A percentile compares a stretch with the other conserved stretches of the same genome.
These are phyloP conservation scores for Mortierella sp. DNA, from an alignment of 371 early-diverging fungal species.

Conservation along the genomic window DNA sequence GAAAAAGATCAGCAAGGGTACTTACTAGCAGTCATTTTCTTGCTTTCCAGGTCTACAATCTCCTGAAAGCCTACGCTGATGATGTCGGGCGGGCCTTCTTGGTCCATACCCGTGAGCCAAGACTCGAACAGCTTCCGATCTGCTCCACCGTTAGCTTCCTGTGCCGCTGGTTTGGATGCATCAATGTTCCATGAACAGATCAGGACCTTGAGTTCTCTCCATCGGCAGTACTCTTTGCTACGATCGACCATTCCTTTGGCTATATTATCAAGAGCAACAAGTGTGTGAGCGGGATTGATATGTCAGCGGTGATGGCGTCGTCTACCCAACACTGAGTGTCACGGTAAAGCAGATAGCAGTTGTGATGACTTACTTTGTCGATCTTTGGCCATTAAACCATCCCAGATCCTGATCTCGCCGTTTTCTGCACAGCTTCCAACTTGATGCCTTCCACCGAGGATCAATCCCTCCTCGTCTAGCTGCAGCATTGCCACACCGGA, in stretches of 20 bases:
- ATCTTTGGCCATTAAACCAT: conserved; percentile 74
- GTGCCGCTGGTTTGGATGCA: conserved; percentile 70
- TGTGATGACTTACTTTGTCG: conserved; percentile 64
- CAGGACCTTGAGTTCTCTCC: conserved; percentile 67
- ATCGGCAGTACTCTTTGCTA: conserved; percentile 68
- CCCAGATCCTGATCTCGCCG: conserved; percentile 79
- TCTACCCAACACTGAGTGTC: neutral
- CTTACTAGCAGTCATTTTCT: conserved; percentile 75
- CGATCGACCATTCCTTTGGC: conserved; percentile 61
- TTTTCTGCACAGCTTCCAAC: conserved; percentile 69
- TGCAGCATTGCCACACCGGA: conserved; percentile 64
- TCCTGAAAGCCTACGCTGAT: conserved; percentile 91
- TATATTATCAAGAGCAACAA: conserved; percentile 21
- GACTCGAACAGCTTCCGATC: conserved; percentile 56
- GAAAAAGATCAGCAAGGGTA: neutral
- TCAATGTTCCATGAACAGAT: conserved; percentile 89
- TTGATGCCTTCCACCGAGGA: conserved; percentile 56
- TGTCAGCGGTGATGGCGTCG: too few relatives aligned
- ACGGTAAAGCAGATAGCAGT: neutral
- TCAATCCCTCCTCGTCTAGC: conserved; percentile 65
- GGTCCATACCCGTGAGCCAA: conserved; percentile 64
- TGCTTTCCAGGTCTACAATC: conserved; percentile 85
- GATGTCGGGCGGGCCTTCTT: conserved; percentile 76
- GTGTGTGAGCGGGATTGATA: too few relatives aligned
- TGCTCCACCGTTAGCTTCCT: conserved; percentile 55